A percentile compares a stretch with the other conserved stretches of the same genome.
phyloP scores from a whole-genome alignment of 2,329 filamentous ascomycete species.

The Fusarium tupiense region DNA sequence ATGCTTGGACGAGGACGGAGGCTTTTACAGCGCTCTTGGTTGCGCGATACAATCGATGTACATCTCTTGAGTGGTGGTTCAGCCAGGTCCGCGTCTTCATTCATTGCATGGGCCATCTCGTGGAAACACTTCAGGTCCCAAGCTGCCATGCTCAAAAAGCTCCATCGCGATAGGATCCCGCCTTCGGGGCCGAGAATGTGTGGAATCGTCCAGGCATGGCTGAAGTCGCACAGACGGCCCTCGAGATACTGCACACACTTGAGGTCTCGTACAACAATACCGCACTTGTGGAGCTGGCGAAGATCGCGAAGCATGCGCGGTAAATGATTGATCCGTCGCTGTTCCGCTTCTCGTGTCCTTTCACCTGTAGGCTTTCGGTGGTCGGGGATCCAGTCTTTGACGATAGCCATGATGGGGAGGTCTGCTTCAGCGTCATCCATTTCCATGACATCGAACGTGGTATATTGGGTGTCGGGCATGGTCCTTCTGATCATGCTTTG shows the following conservation, averaged over 20 bases:
- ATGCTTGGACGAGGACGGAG: not conserved
- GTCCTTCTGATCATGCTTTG: too few relatives aligned
- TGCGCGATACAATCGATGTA: not conserved
- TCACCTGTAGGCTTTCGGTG: not conserved
- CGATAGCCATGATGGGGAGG: slow-evolving; percentile 20
- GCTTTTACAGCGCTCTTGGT: not conserved
- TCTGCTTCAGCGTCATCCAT: too few relatives aligned
- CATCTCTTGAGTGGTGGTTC: not conserved
- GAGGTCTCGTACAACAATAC: slow-evolving; percentile 17
- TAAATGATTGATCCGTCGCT: not conserved
- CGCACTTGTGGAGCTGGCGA: slow-evolving; percentile 4
- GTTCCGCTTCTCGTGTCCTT: not conserved
- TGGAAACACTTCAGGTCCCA: slow-evolving; percentile 21
- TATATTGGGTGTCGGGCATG: too few relatives aligned
- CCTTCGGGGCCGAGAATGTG: not conserved
- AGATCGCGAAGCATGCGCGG: slow-evolving; percentile 7
- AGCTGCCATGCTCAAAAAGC: slow-evolving; percentile 18
- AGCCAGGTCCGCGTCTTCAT: accelerated
- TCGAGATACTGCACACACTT: slow-evolving; percentile 3
- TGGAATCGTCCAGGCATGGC: slow-evolving; percentile 21
- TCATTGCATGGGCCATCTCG: not conserved
- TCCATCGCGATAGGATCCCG: not conserved
- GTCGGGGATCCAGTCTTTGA: slow-evolving; percentile 14
- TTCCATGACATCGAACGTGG: too few relatives aligned
- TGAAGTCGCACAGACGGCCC: not conserved